Evolutionary conservation across 108 stramenopile genomes (phyloP).

Genomic region (Epithemia pelagica): DNA sequence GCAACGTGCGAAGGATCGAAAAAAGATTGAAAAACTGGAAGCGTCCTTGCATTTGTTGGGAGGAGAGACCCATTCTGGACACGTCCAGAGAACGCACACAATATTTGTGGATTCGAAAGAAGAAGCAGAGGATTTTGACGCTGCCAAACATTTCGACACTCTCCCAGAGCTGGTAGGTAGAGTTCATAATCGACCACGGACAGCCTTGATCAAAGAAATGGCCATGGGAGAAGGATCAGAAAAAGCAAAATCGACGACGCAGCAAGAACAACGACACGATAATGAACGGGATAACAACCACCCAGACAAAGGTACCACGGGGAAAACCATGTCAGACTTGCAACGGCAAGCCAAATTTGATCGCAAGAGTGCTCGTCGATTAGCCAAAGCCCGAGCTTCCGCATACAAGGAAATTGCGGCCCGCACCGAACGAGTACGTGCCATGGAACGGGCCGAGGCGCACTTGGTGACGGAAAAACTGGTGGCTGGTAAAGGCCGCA

Average conservation of each 20-base stretch:
- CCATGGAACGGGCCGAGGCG: slow-evolving; percentile 56
- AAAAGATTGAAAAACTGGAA: slow-evolving; percentile 73
- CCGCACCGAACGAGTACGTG: slow-evolving; percentile 45
- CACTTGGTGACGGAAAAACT: slow-evolving; percentile 82
- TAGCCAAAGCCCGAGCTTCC: slow-evolving; percentile 54
- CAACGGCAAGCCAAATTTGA: slow-evolving; percentile 30
- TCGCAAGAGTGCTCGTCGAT: slow-evolving; percentile 30
- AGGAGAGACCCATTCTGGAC: slow-evolving; percentile 13
- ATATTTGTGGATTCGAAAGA: slow-evolving; percentile 62
- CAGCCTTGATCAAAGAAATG: background rate
- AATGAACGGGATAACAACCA: slow-evolving; percentile 19
- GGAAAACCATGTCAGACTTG: slow-evolving; percentile 11
- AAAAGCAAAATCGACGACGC: slow-evolving; percentile 6
- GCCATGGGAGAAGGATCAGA: slow-evolving; percentile 13
- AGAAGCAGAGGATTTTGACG: slow-evolving; percentile 70
- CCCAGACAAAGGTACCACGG: background rate
- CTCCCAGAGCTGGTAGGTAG: slow-evolving; percentile 78
- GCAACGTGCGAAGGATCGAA: slow-evolving; percentile 67
- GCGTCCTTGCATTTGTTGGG: slow-evolving; percentile 73
- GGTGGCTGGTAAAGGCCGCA: slow-evolving; percentile 77
- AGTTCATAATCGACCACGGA: slow-evolving; percentile 70
- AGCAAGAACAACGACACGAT: background rate
- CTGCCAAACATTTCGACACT: slow-evolving; percentile 85
- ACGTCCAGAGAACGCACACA: slow-evolving; percentile 56
- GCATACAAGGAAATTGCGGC: slow-evolving; percentile 86